Conservation (phyloP, 2,329 filamentous ascomycete genomes). For the Penicillium sp. region DNA sequence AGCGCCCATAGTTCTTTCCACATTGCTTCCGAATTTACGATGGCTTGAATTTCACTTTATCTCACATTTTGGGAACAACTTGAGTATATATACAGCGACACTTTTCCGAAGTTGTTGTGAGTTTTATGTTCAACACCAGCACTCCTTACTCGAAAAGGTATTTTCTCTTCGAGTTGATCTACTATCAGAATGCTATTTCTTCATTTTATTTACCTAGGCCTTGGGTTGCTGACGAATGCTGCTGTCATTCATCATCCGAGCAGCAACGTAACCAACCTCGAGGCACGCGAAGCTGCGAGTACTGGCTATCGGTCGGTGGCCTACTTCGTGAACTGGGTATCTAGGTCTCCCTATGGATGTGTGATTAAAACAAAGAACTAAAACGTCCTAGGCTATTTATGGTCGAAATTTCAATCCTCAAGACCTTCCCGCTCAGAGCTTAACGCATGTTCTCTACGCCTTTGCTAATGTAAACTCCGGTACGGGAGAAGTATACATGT, state of each 20-base stretch:
- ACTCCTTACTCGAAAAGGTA: too few species aligned
- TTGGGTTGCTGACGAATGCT: constrained; percentile 16
- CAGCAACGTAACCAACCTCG: constrained; percentile 11
- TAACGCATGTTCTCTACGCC: constrained; percentile 88
- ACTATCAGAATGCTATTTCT: constrained; percentile 11
- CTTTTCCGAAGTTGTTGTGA: too few species aligned
- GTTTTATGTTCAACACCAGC: too few species aligned
- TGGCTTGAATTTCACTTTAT: too few species aligned
- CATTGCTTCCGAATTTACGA: too few species aligned
- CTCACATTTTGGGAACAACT: too few species aligned
- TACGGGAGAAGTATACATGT: constrained; percentile 74
- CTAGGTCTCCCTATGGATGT: constrained; percentile 2
- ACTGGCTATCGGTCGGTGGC: constrained; percentile 41
- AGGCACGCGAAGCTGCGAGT: constrained; percentile 13
- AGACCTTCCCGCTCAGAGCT: constrained; percentile 75
- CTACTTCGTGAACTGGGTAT: constrained; percentile 54
- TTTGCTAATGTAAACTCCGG: constrained; percentile 86
- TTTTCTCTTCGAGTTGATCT: too few species aligned
- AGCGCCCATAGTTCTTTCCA: not conserved
- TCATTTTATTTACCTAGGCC: constrained; percentile 13
- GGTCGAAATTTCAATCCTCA: constrained; percentile 80
- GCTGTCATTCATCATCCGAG: constrained; percentile 13
- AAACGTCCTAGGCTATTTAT: constrained; percentile 71
- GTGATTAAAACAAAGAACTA: not conserved
- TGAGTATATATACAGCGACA: too few species aligned